phyloP scores from a whole-genome alignment of 495 filamentous ascomycete species.

The Talaromyces thailandensis region DNA sequence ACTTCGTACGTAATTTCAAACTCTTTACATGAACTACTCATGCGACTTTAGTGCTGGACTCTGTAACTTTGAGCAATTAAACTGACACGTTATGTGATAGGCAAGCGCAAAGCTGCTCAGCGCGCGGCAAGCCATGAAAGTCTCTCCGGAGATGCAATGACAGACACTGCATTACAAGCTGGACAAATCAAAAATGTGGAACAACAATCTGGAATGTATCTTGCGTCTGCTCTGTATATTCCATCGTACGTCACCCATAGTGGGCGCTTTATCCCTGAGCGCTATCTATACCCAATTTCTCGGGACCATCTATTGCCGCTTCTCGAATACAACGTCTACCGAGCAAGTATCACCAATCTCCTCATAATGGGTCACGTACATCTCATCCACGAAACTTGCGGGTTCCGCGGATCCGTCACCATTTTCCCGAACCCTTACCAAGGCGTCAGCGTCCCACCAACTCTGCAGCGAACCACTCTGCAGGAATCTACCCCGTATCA shows the following conservation, averaged over 20 bases:
- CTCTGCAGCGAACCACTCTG: constrained; percentile 37
- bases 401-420: not conserved
- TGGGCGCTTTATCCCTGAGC: not conserved
- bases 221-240: not conserved
- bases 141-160: not conserved
- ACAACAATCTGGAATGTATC: not conserved
- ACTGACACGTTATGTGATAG: not conserved
- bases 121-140: not conserved
- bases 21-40: not conserved
- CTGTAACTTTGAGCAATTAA: not conserved
- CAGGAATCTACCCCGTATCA: constrained; percentile 35
- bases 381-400: constrained; percentile 6
- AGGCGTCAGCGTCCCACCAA: constrained; percentile 19
- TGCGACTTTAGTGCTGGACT: not conserved
- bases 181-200: not conserved
- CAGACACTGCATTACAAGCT: not conserved
- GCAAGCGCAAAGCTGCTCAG: constrained; percentile 1
- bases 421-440: constrained; percentile 7
- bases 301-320: constrained; percentile 33
- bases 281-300: constrained; percentile 13
- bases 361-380: constrained; percentile 9
- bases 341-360: constrained; percentile 22
- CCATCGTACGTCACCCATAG: not conserved
- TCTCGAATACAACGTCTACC: constrained; percentile 33
- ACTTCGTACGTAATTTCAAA: constrained; percentile 17